phyloP scores from a whole-genome alignment of 2,329 filamentous ascomycete species.

The Aspergillus glaucus region DNA sequence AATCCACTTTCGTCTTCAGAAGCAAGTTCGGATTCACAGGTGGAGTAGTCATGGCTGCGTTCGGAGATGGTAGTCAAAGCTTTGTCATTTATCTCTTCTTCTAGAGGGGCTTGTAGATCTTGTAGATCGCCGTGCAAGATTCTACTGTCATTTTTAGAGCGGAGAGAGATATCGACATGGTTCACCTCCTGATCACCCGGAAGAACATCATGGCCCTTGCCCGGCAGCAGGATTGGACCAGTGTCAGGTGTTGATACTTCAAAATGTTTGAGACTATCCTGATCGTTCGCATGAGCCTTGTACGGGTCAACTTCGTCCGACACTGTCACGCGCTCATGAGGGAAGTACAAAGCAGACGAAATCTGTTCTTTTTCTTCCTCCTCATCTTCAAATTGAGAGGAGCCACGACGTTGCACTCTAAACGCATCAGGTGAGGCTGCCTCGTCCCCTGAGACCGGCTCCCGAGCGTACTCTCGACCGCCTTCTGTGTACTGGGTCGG shows the following conservation, averaged over 20 bases:
- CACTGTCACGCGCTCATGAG: constrained; percentile 48
- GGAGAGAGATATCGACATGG: constrained; percentile 58
- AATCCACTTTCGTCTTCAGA: constrained; percentile 38
- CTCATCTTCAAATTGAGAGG: constrained; percentile 43
- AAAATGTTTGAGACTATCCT: constrained; percentile 17
- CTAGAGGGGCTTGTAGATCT: constrained; percentile 31
- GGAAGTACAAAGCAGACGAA: constrained; percentile 59
- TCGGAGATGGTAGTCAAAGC: constrained; percentile 32
- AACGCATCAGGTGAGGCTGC: constrained; percentile 17
- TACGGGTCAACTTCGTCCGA: constrained; percentile 23
- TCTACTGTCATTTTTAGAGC: constrained; percentile 55
- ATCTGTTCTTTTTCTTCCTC: constrained; percentile 59
- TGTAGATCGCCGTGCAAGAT: constrained; percentile 55
- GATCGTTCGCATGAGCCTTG: constrained; percentile 14
- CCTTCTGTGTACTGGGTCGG: constrained; percentile 32
- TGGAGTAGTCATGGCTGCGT: constrained; percentile 28
- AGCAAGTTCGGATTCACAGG: constrained; percentile 40
- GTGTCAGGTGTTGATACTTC: constrained; percentile 20
- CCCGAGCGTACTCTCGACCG: constrained; percentile 22
- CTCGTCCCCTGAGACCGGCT: constrained; percentile 11
- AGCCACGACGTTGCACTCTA: constrained; percentile 15
- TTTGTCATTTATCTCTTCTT: constrained; percentile 31
- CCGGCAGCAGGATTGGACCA: constrained; percentile 22
- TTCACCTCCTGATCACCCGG: constrained; percentile 29
- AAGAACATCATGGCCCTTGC: constrained; percentile 15